A percentile compares a stretch with the other conserved stretches of the same genome.
These are phyloP conservation scores for Suillus weaverae DNA, from an alignment of 768 basidiomycete genomes.

Conservation along the genomic window DNA sequence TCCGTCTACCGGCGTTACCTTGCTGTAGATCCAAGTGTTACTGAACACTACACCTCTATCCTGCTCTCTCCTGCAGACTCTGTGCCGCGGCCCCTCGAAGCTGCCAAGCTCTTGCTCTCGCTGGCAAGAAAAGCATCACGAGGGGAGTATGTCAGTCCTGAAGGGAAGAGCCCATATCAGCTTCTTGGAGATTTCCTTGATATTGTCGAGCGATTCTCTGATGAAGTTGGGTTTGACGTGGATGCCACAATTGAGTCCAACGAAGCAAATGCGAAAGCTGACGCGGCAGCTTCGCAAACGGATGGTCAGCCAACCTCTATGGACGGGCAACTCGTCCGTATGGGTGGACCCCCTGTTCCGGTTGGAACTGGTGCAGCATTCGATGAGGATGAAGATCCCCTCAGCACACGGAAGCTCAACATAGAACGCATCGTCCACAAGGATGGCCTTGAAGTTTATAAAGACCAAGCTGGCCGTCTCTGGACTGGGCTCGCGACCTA, in stretches of 20 bases:
- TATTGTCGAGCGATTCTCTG: constrained; percentile 84
- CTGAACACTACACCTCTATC: constrained; percentile 73
- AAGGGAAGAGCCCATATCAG: constrained; percentile 95
- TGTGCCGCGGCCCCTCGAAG: constrained; percentile 80
- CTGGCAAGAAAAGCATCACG: constrained; percentile 81
- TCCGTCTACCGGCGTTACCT: constrained; percentile 89
- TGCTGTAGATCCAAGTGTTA: constrained; percentile 73
- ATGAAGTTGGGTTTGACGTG: constrained; percentile 88
- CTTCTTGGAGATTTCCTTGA: constrained; percentile 91
- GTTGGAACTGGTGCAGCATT: constrained; percentile 57
- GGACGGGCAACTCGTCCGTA: constrained; percentile 66
- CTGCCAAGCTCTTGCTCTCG: constrained; percentile 85
- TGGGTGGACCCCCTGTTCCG: constrained; percentile 64
- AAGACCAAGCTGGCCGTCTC: constrained; percentile 93
- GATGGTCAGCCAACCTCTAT: constrained; percentile 41
- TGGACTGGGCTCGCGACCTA: constrained; percentile 98
- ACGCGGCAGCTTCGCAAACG: constrained; percentile 40
- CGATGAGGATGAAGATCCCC: constrained; percentile 83
- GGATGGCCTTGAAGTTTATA: constrained; percentile 87
- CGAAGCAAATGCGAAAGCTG: constrained; percentile 46
- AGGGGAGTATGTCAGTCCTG: constrained; percentile 83
- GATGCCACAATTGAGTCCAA: constrained; percentile 69
- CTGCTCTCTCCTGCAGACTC: constrained; percentile 62
- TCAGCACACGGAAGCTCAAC: constrained; percentile 69
- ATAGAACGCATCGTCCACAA: constrained; percentile 82